Conservation (phyloP, 78 protist species). For the Dictyostelium intermedium region DNA sequence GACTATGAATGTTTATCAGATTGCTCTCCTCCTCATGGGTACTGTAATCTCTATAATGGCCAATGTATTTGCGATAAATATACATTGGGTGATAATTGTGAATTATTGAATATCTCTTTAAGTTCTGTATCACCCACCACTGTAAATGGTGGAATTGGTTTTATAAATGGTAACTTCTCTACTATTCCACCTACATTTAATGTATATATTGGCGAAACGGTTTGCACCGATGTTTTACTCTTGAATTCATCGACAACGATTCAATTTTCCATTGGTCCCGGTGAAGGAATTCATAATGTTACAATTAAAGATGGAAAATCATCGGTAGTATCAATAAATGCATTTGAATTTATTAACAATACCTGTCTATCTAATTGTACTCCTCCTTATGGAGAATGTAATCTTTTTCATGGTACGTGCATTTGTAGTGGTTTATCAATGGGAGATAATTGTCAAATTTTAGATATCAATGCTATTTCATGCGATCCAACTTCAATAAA, state of each 20-base stretch:
- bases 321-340: not conserved
- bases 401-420: not conserved
- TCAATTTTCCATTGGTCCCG: not conserved
- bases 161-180: not conserved
- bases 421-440: not conserved
- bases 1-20: not conserved
- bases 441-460: not conserved
- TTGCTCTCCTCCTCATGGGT: not conserved
- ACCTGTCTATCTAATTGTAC: not conserved
- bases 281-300: not conserved
- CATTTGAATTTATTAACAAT: not conserved
- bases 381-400: not conserved
- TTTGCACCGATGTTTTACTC: not conserved
- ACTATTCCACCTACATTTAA: not conserved
- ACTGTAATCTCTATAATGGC: not conserved
- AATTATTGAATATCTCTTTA: too few species aligned
- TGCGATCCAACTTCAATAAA: not conserved
- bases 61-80: not conserved
- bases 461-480: not conserved
- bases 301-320: not conserved
- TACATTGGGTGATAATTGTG: not conserved
- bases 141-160: not conserved
- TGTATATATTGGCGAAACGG: not conserved
- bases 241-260: not conserved
- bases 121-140: not conserved